Conservation (phyloP, 2,329 filamentous ascomycete species). For the Colletotrichum horii region DNA sequence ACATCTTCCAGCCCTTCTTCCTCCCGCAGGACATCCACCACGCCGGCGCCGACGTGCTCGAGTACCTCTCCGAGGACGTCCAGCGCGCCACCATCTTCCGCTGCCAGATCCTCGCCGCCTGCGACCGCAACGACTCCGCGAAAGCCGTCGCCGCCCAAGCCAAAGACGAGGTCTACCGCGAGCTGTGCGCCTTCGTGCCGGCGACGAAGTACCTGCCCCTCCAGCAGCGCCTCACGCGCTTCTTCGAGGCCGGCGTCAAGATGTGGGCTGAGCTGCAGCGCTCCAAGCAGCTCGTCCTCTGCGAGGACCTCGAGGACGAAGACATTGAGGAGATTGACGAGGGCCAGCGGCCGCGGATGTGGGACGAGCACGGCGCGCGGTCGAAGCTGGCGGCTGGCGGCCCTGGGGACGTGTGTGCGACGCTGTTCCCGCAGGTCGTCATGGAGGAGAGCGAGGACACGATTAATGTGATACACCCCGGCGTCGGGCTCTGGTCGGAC, state of each 20-base stretch:
- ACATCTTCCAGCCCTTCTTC: constrained; percentile 35
- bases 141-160: neutral
- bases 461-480: constrained; percentile 26
- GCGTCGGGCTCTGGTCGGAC: constrained; percentile 27
- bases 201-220: neutral
- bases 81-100: constrained; percentile 29
- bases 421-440: constrained; percentile 30
- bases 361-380: constrained; percentile 25
- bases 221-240: neutral
- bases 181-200: neutral
- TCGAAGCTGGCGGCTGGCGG: neutral
- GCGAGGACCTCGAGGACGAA: constrained; percentile 22
- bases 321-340: constrained; percentile 22
- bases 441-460: constrained; percentile 22
- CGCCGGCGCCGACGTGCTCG: constrained; percentile 24
- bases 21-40: constrained; percentile 21
- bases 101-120: constrained; percentile 29
- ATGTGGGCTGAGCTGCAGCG: constrained; percentile 30
- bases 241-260: constrained; percentile 28
- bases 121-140: constrained; percentile 7
- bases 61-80: constrained; percentile 29
- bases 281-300: constrained; percentile 28
- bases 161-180: neutral
- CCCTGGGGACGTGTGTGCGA: constrained; percentile 3
- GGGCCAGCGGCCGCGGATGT: constrained; percentile 19